Evolutionary conservation across 768 basidiomycete species (phyloP).

Genomic region (Podaxis carcinomalis): DNA sequence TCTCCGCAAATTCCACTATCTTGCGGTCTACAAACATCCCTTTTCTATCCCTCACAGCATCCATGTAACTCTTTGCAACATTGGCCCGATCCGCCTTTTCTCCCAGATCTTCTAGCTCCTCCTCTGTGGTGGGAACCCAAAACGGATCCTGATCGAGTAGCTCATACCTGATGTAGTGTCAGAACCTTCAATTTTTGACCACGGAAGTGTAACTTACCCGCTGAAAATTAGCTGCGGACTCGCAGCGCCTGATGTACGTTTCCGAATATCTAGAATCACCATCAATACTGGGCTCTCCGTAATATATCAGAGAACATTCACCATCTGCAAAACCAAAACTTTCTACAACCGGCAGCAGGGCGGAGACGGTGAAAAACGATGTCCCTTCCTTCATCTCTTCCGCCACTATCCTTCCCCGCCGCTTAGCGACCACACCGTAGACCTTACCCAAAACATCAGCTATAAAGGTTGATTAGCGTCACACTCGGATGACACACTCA

Average conservation of each 20-base stretch:
- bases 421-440: conserved; percentile 89
- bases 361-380: conserved; percentile 87
- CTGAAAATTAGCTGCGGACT: conserved; percentile 96
- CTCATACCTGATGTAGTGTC: conserved; percentile 62
- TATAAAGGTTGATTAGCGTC: conserved; percentile 25
- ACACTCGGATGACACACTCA: conserved; percentile 6
- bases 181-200: neutral
- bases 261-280: conserved; percentile 80
- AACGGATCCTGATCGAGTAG: conserved; percentile 92
- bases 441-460: conserved; percentile 98
- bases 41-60: conserved; percentile 84
- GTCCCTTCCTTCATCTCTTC: conserved; percentile 99
- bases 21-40: conserved; percentile 95
- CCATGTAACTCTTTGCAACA: conserved; percentile 92
- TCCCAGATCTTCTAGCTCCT: conserved; percentile 94
- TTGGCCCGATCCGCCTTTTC: conserved; percentile 94
- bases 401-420: conserved; percentile 87
- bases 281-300: neutral
- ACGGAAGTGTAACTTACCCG: conserved; percentile 51
- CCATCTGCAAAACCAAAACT: conserved; percentile 98
- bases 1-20: conserved; percentile 94
- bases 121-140: conserved; percentile 97
- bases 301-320: conserved; percentile 21
- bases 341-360: conserved; percentile 92
- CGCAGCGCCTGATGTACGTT: conserved; percentile 93